Conservation (phyloP, 2,329 filamentous ascomycete genomes). For the Epicoccum sorghinum region DNA sequence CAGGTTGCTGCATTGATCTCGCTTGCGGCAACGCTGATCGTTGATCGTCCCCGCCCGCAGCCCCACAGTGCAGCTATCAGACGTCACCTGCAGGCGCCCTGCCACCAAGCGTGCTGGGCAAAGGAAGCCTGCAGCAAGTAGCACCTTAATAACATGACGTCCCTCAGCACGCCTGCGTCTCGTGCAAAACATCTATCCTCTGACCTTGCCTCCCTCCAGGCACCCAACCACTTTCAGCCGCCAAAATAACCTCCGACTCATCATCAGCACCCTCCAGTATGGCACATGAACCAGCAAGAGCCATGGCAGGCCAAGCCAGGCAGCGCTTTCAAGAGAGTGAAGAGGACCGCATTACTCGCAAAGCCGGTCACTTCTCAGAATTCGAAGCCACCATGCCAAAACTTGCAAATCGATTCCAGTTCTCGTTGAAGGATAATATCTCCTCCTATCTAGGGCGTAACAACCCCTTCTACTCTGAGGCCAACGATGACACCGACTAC, state of each 20-base stretch:
- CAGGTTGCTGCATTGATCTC: slow-evolving; percentile 5
- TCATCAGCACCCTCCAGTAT: slow-evolving; percentile 24
- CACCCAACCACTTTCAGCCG: slow-evolving; percentile 19
- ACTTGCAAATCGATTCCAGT: slow-evolving; percentile 41
- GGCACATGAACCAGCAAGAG: slow-evolving; percentile 15
- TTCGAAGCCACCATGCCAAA: slow-evolving; percentile 47
- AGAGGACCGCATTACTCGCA: slow-evolving; percentile 41
- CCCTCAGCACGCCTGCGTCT: slow-evolving; percentile 28
- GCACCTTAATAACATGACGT: slow-evolving; percentile 22
- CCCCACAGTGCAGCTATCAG: slow-evolving; percentile 18
- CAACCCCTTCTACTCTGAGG: slow-evolving; percentile 48
- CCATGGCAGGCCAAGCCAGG: slow-evolving; percentile 35
- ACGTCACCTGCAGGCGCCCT: slow-evolving; percentile 22
- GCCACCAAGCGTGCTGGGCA: slow-evolving; percentile 18
- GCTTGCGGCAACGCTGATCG: slow-evolving; percentile 18
- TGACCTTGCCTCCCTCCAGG: slow-evolving; percentile 39
- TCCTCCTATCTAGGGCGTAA: slow-evolving; percentile 47
- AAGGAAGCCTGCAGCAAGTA: slow-evolving; percentile 25
- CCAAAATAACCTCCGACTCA: slow-evolving; percentile 16
- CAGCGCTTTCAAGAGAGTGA: slow-evolving; percentile 41
- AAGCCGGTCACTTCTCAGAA: slow-evolving; percentile 36
- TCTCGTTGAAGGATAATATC: slow-evolving; percentile 48
- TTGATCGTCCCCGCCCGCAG: slow-evolving; percentile 16
- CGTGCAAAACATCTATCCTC: slow-evolving; percentile 43
- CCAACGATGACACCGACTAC: slow-evolving; percentile 69